Evolutionary conservation across 1,284 basidiomycete genomes (phyloP).

Genomic region (Pascua sp.): DNA sequence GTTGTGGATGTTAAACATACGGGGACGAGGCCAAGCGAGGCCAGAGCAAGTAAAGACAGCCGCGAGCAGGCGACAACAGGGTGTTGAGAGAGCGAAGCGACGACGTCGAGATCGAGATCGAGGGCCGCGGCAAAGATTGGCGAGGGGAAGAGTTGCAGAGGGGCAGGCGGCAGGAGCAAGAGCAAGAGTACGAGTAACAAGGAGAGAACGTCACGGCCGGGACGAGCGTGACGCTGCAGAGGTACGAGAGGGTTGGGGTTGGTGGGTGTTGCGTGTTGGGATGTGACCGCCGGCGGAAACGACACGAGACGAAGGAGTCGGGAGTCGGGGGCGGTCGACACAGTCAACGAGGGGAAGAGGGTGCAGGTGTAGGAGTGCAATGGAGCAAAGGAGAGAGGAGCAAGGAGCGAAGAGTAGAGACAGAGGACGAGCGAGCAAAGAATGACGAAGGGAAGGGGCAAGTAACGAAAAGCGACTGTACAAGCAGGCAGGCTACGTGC

Average conservation of each 20-base stretch:
- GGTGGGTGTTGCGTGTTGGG: too few relatives aligned
- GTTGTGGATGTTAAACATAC: background rate
- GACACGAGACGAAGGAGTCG: too few relatives aligned
- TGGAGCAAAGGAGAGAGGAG: background rate
- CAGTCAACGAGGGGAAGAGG: too few relatives aligned
- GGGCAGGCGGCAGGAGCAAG: background rate
- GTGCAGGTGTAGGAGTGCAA: too few relatives aligned
- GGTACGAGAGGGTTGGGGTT: too few relatives aligned
- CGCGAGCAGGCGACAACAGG: background rate
- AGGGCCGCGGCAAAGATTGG: background rate
- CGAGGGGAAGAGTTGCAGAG: background rate
- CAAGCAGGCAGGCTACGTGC: background rate
- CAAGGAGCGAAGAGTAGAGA: background rate
- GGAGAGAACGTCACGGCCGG: background rate
- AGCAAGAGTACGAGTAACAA: background rate
- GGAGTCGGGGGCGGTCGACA: too few relatives aligned
- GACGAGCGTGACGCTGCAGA: too few relatives aligned
- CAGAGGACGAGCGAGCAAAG: constrained; percentile 1
- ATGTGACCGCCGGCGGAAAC: too few relatives aligned
- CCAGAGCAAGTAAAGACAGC: background rate
- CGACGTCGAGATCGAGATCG: background rate
- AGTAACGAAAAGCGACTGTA: background rate
- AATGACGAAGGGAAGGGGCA: background rate
- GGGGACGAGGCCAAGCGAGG: background rate
- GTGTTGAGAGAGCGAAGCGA: background rate